Base-by-base conservation (phyloP, 345 rosid species). In the Microthlaspi erraticum region DNA sequence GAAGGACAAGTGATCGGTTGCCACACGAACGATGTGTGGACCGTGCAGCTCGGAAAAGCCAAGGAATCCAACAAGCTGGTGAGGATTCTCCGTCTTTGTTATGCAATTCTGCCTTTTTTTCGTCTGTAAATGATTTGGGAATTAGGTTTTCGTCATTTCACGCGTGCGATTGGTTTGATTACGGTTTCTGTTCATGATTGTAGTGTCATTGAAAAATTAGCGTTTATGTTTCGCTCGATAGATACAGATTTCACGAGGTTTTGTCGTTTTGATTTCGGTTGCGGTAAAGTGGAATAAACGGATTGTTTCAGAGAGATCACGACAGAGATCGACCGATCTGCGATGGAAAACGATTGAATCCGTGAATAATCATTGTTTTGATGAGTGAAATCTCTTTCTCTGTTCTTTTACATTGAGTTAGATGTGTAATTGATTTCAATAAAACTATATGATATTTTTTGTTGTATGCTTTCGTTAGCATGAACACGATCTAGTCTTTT, bases 1-100 rank as follows among this genome's bases (percentile, higher is more conserved):
- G 93, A 88, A 50, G 88, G 90, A 69, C 87, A 82, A 60, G 87
- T 85, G 62, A 85, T 88, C 67, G 36, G 87, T 74, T 79, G 84
- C 71, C 88, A 88, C 81, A 60, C 79, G 53, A 20, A 71, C 18
- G 86, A 82, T 26, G 69, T 76, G 2, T 88, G 86, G 87, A 71
- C 64, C 18, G 78, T 77, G 31, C 86, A 82, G 45, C 79, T 85
- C 67, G 64, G 75, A 42, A 81, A 72, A 71, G 81, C 82, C 43
- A 66, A 68, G 6, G 78, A 81, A 16, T 59, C 87, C 61, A 81
- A 84, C 77, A 81, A 84, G 64, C 82, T 85, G 83, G 93, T 87
- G 10, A 46, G 8, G 5, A 23, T 51, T 9, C 26, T 16, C 18
- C 4, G 7, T 10, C 6, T 65, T 54, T 3, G 18, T 43, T n/a